Base-by-base conservation (phyloP, 192 early-diverging fungal species). In the Podila verticillata region DNA sequence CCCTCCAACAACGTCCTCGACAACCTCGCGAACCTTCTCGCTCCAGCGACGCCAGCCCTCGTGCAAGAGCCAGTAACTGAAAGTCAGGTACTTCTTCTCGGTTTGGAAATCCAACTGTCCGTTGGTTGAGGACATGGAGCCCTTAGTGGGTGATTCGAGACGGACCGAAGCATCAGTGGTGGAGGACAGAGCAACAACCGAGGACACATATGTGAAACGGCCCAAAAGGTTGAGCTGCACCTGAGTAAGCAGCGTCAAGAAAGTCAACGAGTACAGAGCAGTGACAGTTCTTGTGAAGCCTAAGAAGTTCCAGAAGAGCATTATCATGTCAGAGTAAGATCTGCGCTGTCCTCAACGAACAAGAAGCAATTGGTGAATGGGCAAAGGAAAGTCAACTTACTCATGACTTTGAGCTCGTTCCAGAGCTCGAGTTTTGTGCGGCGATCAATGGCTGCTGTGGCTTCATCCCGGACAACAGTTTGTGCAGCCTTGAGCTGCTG, bases 221-320 rank as follows among this genome's bases (percentile, higher is more conserved):
- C 97, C 98, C 58, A 99, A 81, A 19, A 99, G 85, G 80, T 95
- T 96, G 35, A 99, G 88, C 81, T 99, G 96, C 7, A 95, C 79
- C 57, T 93, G 92, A 12, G 94, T 96, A 15, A 97, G 89, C 35
- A 96, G 68, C 0, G 94, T 93, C 64, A 99, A 81, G 48, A 98
- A 87, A n/a, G 91, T 92, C 54, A 97, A 78, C 31, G 94, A 87
- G 73, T 99, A 99, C 24, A 98, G 82, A 0, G 95, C 86, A 1
- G 95, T 90, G 54, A 97, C 72, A 29, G 95, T 94, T 30, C 96
- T 90, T 17, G 94, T 93, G 84, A 99, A 96, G 85, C 88, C 92
- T 90, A 51, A 48, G 5, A 26, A 83, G 3, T 58, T 20, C 13
- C n/a, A 30, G 28, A 22, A 65, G 19, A 57, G 31, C 4, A 15